These are phyloP conservation scores for Epichloe gansuensis DNA, from an alignment of 2,329 filamentous ascomycete species.

Conservation along the genomic window DNA sequence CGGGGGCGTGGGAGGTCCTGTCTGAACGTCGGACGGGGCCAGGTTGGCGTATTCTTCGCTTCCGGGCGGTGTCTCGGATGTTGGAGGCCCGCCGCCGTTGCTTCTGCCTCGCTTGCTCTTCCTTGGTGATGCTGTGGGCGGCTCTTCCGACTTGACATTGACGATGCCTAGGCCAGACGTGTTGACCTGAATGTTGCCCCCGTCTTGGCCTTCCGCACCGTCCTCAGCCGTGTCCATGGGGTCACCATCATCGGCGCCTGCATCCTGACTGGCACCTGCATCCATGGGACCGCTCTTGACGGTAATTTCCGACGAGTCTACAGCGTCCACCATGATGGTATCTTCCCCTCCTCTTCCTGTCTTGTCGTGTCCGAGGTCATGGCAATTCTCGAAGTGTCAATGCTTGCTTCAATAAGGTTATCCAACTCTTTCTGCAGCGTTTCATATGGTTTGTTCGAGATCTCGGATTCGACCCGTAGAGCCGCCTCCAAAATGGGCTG, in stretches of 20 bases:
- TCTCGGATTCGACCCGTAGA: slow-evolving; percentile 67
- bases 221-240: slow-evolving; percentile 26
- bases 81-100: slow-evolving; percentile 12
- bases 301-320: slow-evolving; percentile 34
- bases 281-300: slow-evolving; percentile 21
- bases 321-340: slow-evolving; percentile 40
- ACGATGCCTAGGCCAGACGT: slow-evolving; percentile 25
- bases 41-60: slow-evolving; percentile 31
- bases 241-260: slow-evolving; percentile 17
- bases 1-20: slow-evolving; percentile 51
- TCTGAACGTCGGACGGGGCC: slow-evolving; percentile 16
- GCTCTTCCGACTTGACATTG: slow-evolving; percentile 8
- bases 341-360: slow-evolving; percentile 28
- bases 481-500: slow-evolving; percentile 69
- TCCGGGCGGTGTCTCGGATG: slow-evolving; percentile 34
- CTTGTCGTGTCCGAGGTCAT: slow-evolving; percentile 24
- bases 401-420: slow-evolving; percentile 54
- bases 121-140: slow-evolving; percentile 10
- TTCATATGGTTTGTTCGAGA: slow-evolving; percentile 58
- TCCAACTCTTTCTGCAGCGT: slow-evolving; percentile 63
- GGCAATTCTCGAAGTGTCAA: slow-evolving; percentile 39
- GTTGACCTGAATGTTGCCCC: slow-evolving; percentile 34
- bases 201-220: slow-evolving; percentile 21
- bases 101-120: slow-evolving; percentile 14
- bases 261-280: slow-evolving; percentile 13